phyloP scores from a whole-genome alignment of 805 yeast genomes.

The Kluyveromyces dobzhanskii region DNA sequence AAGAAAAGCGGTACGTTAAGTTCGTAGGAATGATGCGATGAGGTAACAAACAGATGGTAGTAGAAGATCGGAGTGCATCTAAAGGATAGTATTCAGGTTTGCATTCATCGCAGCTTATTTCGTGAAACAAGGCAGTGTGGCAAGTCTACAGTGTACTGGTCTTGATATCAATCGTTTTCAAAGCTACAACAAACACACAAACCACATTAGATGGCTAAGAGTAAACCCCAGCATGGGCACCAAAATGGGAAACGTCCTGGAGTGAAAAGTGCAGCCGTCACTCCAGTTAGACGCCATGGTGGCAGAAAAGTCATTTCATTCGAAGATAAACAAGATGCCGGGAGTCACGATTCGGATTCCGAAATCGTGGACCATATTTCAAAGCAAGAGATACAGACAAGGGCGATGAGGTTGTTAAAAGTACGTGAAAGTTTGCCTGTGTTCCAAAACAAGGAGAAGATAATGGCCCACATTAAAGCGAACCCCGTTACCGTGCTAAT shows the following conservation, averaged over 20 bases:
- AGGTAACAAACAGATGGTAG: too few species aligned
- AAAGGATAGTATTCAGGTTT: too few species aligned
- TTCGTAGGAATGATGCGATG: neutral
- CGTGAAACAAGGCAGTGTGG: too few species aligned
- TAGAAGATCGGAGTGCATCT: too few species aligned
- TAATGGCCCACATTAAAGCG: conserved; percentile 43
- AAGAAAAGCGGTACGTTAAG: too few species aligned
- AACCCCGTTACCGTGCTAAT: conserved; percentile 72
- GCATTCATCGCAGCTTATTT: too few species aligned
- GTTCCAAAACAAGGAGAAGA: conserved; percentile 56
- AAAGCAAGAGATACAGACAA: conserved; percentile 26
- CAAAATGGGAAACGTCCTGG: neutral
- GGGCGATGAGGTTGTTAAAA: conserved; percentile 39
- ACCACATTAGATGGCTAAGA: neutral
- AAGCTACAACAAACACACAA: neutral
- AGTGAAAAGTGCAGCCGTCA: conserved; percentile 4
- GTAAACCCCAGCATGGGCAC: neutral
- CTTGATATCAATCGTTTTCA: too few species aligned
- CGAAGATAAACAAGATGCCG: conserved; percentile 25
- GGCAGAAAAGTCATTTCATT: conserved; percentile 30
- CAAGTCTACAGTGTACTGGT: too few species aligned
- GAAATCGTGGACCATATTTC: conserved; percentile 11
- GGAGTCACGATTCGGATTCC: conserved; percentile 5
- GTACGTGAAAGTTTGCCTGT: conserved; percentile 64
- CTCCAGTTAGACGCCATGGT: conserved; percentile 10